Conservation (phyloP, 345 rosid genomes). For the Erodium maritimum region DNA sequence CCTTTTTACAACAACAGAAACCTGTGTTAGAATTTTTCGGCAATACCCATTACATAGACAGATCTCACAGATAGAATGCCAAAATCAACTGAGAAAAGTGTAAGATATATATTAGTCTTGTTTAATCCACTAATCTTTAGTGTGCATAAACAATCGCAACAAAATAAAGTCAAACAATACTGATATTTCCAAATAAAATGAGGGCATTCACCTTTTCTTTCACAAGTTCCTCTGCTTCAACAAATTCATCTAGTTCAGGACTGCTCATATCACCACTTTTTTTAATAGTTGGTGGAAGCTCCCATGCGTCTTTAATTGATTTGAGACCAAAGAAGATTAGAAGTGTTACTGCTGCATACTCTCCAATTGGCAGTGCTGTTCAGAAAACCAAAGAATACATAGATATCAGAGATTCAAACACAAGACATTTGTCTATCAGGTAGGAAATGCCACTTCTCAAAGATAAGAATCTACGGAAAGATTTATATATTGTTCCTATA, state of each 20-base stretch:
- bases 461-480: too few relatives aligned
- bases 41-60: background rate
- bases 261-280: constrained; percentile 43
- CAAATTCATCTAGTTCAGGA: constrained; percentile 67
- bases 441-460: too few relatives aligned
- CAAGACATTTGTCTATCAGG: background rate
- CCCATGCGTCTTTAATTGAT: constrained; percentile 96
- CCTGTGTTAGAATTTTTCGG: background rate
- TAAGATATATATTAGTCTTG: background rate
- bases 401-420: constrained; percentile 9
- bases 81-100: background rate
- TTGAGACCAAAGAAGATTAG: constrained; percentile 88
- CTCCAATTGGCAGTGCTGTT: constrained; percentile 92
- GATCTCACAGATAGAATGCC: background rate
- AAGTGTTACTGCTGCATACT: constrained; percentile 87
- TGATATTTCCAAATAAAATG: background rate
- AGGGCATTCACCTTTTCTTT: constrained; percentile 51
- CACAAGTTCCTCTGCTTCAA: constrained; percentile 90
- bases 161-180: background rate
- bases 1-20: constrained; percentile 26
- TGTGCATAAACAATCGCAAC: background rate
- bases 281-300: constrained; percentile 45
- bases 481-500: too few relatives aligned
- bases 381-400: constrained; percentile 10
- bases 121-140: background rate